Evolutionary conservation across 176 grass and related monocot species (phyloP), one percentile per base, ranked within the genome.

Genomic region (Tillandsia leiboldiana): DNA sequence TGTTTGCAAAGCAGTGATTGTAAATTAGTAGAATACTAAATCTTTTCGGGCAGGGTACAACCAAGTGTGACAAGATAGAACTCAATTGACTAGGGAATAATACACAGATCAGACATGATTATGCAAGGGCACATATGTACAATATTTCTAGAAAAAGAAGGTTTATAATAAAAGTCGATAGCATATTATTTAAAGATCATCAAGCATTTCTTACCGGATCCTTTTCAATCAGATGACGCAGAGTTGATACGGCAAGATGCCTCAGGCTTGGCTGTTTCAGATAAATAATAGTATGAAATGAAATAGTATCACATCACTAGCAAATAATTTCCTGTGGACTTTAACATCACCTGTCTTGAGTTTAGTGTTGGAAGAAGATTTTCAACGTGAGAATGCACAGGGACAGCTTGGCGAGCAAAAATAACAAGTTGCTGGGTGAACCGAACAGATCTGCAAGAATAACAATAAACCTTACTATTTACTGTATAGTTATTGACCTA

Each of bases 391-490:
- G 77, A 81, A 79, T 90, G 86, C 77, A 97, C 86, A 63, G 93
- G 83, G 72, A 84, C 89, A 83, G 93, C 93, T 92, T 87, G 93
- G 74, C 89, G 93, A 49, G 93, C 93, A 83, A 97, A 97, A 81
- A 97, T 86, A 63, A 92, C 93, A 83, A 97, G 93, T 74, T 97
- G 93, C 78, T 97, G 93, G 47, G 93, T 75, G 73, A 97, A 97
- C 76, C 93, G 87, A 70, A 97, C 93, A 67, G 93, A 97, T 71
- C 92, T 96, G 88, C 78, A 78, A 74, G 47, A 75, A 27, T 10
- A 78, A 74, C 42, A 69, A 42, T 42, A 42, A 5, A 42, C 18
- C 2, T 59, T 14, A 15, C 18, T 15, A 13, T 47, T 47, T 18
- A 67, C n/a, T 67, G n/a, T n/a, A n/a, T n/a, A n/a, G n/a, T n/a